Conservation (phyloP, 2,329 filamentous ascomycete species). For the Helicocarpus griseus region DNA sequence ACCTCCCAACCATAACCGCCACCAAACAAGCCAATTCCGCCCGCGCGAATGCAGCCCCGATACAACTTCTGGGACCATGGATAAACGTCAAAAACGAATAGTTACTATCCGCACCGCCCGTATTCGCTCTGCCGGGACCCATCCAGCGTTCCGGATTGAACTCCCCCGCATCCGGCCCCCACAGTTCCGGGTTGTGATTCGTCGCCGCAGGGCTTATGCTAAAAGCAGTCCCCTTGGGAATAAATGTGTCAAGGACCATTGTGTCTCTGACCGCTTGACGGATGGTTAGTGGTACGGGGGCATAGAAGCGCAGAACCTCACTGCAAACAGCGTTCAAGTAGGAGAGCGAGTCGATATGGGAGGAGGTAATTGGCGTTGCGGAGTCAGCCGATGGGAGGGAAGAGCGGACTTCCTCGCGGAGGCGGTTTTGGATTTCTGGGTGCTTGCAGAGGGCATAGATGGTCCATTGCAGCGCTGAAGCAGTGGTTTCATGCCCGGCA, state of each 20-base stretch:
- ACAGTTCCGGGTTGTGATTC: slow-evolving; percentile 59
- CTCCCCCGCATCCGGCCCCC: slow-evolving; percentile 63
- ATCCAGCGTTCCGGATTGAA: slow-evolving; percentile 78
- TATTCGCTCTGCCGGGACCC: slow-evolving; percentile 38
- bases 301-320: slow-evolving; percentile 64
- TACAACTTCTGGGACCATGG: slow-evolving; percentile 78
- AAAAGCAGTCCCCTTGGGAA: slow-evolving; percentile 63
- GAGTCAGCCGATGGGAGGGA: slow-evolving; percentile 46
- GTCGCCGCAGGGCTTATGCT: slow-evolving; percentile 56
- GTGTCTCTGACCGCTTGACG: slow-evolving; percentile 59
- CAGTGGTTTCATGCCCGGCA: slow-evolving; percentile 72
- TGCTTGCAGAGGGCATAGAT: slow-evolving; percentile 59
- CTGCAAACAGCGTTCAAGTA: slow-evolving; percentile 73
- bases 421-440: slow-evolving; percentile 53
- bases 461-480: slow-evolving; percentile 66
- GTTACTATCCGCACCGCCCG: slow-evolving; percentile 63
- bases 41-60: slow-evolving; percentile 70
- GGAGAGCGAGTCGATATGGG: slow-evolving; percentile 56
- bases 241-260: slow-evolving; percentile 49
- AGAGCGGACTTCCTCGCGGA: slow-evolving; percentile 59
- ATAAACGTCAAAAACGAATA: slow-evolving; percentile 74
- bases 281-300: slow-evolving; percentile 61
- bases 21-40: slow-evolving; percentile 78
- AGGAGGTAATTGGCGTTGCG: slow-evolving; percentile 54
- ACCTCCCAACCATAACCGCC: slow-evolving; percentile 65